Evolutionary conservation across 441 rosid species (phyloP), one percentile per base, ranked within the genome.

Genomic region (Macaranga tanarius): DNA sequence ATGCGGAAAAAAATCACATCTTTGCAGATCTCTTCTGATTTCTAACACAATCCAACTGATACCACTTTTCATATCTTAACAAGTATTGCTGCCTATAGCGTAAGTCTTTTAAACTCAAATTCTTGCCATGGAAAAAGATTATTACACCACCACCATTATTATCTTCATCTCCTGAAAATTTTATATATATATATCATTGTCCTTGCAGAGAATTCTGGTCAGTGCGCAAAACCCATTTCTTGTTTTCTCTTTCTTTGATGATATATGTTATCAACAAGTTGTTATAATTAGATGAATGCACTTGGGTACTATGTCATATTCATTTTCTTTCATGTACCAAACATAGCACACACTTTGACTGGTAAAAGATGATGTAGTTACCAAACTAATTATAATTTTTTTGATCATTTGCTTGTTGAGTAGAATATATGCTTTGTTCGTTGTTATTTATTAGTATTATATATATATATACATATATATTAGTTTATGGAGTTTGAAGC

Each of bases 11-110:
- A 76, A 55, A 78, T 78, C 73, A 69, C 67, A 65, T 64, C 67
- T 68, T 34, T 28, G 5, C 58, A 76, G 82, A 78, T 80, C 67
- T 80, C 67, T 78, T 72, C 67, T 44, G 75, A 65, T 76, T 15
- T 55, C 58, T 40, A 73, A 73, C 78, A 73, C 69, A 83, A 79
- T 82, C 78, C 74, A 68, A 70, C 26, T 74, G 7, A 42, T 63
- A 47, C 65, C 73, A 15, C 66, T 65, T 47, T 67, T 42, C 15
- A 38, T 76, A 78, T 71, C 15, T 26, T 25, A 6, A 15, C 75
- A 72, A 72, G 67, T 48, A 67, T 74, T 73, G 65, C 31, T 73
- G 65, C 31, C 22, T 2, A 31, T n/a, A 26, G 12, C 45, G 8
- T 7, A 7, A 11, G 19, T 26, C 50, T 63, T 75, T 72, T 50